Evolutionary conservation across 352 stramenopile genomes (phyloP), one percentile per base, ranked within the genome.

Genomic region (Pythium folliculosum): DNA sequence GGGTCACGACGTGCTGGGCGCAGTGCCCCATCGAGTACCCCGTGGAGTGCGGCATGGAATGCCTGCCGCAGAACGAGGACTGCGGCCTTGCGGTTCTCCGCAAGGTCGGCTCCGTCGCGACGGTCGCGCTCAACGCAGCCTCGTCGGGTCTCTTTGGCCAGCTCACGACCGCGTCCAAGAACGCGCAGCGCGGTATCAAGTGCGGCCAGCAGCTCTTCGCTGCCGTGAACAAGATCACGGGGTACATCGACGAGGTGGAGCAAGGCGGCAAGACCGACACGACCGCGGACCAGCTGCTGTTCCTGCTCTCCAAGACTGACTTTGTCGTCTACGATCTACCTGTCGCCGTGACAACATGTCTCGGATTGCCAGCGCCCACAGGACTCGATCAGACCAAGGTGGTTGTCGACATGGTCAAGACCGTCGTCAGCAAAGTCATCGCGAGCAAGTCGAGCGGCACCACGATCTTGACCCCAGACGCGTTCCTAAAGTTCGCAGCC

Each of bases 1-100:
- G 80, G 1, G 56, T 81, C 37, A 68, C 70, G n/a, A 77, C 65
- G 0, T 93, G 85, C 64, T 93, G 82, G 85, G 75, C 83, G 0
- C 72, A 91, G 58, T 94, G 86, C 44, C 86, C 86, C 0, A 61
- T 92, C 10, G 72, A 89, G 40, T 94, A 90, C 72, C 86, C 86
- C 0, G 82, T 94, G 19, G 64, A 88, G 61, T 94, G 85, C 50
- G 69, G 81, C 53, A 76, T 81, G 45, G 80, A 94, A 52, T 92
- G 85, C 50, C 76, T 92, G 30, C 83, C 80, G 5, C 78, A 90
- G 37, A 93, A 91, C 49, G 68, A 81, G 19, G 78, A 90, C 53
- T 93, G 85, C 66, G 63, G 65, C 7, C 25, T 80, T 1, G 73
- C 83, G 21, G 52, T 92, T 13, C 59, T 91, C 57, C 43, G 56